Base-by-base conservation (phyloP, 2,329 filamentous ascomycete genomes). In the Apiospora kogelbergensis region DNA sequence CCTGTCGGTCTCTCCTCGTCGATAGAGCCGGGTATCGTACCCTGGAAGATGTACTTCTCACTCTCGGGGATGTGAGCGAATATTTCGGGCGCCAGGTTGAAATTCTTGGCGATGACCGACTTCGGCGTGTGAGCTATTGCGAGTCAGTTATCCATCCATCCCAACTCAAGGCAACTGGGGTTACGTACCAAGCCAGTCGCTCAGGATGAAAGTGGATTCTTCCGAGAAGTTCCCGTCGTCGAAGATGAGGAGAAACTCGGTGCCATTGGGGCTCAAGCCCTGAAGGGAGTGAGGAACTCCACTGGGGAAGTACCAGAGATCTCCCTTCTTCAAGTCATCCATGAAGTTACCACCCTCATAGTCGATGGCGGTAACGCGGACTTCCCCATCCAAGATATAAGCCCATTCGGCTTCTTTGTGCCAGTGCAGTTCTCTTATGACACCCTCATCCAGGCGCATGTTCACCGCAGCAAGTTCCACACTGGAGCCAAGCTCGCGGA, bases 371-470 rank as follows among this genome's bases (percentile, higher is more conserved):
- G 91, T 93, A 66, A 94, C 87, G 67, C 92, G 88, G 24, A 92
- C 90, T 69, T 86, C 84, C 66, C 92, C 92, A 68, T 91, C 88
- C 0, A 94, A 85, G 2, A 94, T 89, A 71, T 91, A 93, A 0
- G 90, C 90, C 91, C 92, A 94, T 76, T 94, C 92, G 45, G 90
- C 91, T 77, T 93, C 90, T 74, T 92, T 93, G 82, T 94, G 92
- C 92, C 92, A 94, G 76, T 94, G 92, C 10, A 94, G 84, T 78
- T 94, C 92, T 37, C 92, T 90, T 73, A 93, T 93, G 41, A 90
- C 91, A 44, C 91, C 91, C 71, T 88, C 81, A 46, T 90, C 91
- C 2, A 94, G 87, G 13, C 91, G 87, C 92, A 94, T 94, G 78
- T 94, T 93, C 68, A 94, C 92, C 48, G 90, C 89, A 2, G 92